These are phyloP conservation scores for Neofusicoccum kwambonambiense DNA, from an alignment of 2,329 filamentous ascomycete species.

Conservation along the genomic window DNA sequence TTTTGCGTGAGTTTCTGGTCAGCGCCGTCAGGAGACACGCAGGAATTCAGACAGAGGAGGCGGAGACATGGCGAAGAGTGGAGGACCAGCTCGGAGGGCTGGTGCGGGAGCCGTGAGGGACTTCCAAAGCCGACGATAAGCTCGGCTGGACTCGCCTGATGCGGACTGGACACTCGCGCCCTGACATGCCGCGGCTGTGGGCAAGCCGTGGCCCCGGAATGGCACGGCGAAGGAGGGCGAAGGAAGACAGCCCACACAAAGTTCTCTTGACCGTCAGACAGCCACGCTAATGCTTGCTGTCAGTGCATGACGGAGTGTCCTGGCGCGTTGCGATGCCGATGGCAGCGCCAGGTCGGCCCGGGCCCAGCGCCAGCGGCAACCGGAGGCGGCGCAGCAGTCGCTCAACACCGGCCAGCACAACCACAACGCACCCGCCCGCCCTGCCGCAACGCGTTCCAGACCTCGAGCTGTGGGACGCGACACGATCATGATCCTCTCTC, in stretches of 20 bases:
- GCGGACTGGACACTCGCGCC: neutral
- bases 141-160: neutral
- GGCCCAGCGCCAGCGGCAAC: neutral
- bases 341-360: neutral
- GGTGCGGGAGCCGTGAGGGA: neutral
- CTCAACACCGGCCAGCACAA: neutral
- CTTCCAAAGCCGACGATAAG: neutral
- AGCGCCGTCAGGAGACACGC: neutral
- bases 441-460: neutral
- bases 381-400: conserved; percentile 7
- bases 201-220: neutral
- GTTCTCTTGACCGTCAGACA: neutral
- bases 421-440: neutral
- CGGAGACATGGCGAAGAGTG: neutral
- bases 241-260: neutral
- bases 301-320: neutral
- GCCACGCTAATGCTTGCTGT: no score
- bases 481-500: neutral
- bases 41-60: neutral
- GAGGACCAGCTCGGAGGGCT: neutral
- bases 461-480: neutral
- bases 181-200: neutral
- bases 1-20: neutral
- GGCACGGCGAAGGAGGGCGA: neutral
- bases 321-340: neutral